These are phyloP conservation scores for Leishmania major DNA, from an alignment of 208 protist genomes.

Conservation along the genomic window DNA sequence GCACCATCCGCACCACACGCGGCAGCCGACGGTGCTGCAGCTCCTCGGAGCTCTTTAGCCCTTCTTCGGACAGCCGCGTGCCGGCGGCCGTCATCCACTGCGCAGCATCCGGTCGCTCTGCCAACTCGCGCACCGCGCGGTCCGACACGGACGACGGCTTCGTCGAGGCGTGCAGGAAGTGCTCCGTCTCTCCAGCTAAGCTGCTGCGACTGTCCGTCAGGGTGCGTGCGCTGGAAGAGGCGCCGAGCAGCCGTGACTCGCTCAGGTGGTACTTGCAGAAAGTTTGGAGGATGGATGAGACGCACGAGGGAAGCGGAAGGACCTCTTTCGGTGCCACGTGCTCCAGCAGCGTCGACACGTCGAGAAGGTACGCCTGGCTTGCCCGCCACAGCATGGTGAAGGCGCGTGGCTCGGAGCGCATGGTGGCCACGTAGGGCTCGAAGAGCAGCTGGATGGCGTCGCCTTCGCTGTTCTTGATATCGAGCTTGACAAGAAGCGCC, in stretches of 20 bases:
- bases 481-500: constrained; percentile 31
- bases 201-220: constrained; percentile 42
- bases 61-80: constrained; percentile 26
- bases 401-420: constrained; percentile 59
- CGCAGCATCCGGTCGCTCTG: constrained; percentile 29
- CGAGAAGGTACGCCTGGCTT: constrained; percentile 71
- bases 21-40: constrained; percentile 47
- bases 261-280: constrained; percentile 83
- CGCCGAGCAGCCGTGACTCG: constrained; percentile 31
- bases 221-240: constrained; percentile 41
- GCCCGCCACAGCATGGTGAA: constrained; percentile 80
- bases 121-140: constrained; percentile 37
- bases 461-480: constrained; percentile 32
- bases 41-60: constrained; percentile 26
- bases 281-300: constrained; percentile 48
- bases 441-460: constrained; percentile 51
- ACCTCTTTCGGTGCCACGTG: constrained; percentile 40
- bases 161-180: constrained; percentile 67
- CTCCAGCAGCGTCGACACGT: constrained; percentile 61
- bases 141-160: constrained; percentile 67
- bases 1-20: constrained; percentile 62
- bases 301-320: constrained; percentile 57
- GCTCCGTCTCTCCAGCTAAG: constrained; percentile 65
- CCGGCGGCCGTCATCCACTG: constrained; percentile 34
- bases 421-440: constrained; percentile 54